phyloP scores from a whole-genome alignment of 257 asterid genomes.

The Orobanche coerulescens region DNA sequence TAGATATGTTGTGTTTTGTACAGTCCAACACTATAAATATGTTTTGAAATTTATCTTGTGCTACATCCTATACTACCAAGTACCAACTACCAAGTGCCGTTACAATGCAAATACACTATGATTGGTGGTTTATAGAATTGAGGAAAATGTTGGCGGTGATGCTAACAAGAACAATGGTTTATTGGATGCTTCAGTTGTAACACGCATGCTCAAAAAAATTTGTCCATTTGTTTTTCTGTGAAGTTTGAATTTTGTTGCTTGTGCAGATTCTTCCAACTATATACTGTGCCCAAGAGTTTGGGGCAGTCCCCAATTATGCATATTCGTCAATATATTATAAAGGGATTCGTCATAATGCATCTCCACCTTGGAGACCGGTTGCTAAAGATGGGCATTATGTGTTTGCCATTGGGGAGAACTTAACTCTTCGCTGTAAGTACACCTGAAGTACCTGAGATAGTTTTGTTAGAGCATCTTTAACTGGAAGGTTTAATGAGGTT shows the following conservation, averaged over 20 bases:
- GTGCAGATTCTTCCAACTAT: conserved; percentile 61
- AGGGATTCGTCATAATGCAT: conserved; percentile 52
- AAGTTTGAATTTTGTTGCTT: conserved; percentile 24
- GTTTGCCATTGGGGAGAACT: conserved; percentile 65
- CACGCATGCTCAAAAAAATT: neutral
- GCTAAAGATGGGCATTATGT: conserved; percentile 81
- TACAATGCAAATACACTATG: neutral
- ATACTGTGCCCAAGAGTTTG: conserved; percentile 57
- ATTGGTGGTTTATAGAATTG: conserved; percentile 6
- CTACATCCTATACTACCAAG: neutral
- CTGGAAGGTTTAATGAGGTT: too few species aligned
- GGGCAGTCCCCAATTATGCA: conserved; percentile 46
- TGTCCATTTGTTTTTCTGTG: conserved; percentile 2
- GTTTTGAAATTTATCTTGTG: too few species aligned
- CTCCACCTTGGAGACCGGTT: conserved; percentile 85
- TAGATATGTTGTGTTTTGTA: too few species aligned
- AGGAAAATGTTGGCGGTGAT: neutral
- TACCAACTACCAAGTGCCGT: neutral
- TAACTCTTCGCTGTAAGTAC: conserved; percentile 84
- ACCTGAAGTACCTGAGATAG: conserved; percentile 4
- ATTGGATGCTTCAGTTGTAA: neutral
- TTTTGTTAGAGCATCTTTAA: conserved; percentile 8
- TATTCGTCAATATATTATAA: conserved; percentile 70
- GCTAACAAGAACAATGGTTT: neutral
- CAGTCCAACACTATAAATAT: too few species aligned